Evolutionary conservation across 208 protist genomes (phyloP), one percentile per base, ranked within the genome.

Genomic region (Crithidia bombi): DNA sequence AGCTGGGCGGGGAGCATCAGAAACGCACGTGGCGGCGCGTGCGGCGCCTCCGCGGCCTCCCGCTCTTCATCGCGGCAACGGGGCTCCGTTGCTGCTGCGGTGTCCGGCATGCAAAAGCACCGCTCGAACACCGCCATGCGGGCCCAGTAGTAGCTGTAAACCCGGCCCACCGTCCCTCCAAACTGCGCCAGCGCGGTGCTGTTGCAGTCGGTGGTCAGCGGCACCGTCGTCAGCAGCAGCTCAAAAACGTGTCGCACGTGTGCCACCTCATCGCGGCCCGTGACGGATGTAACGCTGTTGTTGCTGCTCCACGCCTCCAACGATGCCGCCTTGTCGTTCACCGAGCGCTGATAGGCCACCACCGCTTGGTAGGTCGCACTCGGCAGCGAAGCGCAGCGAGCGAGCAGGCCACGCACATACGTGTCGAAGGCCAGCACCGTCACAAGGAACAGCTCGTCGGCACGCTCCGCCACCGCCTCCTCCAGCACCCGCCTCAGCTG

Each of bases 101-200:
- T 51, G 21, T 3, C 33, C 0, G 58, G 26, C 26, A 65, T 23
- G 50, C 59, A 56, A 43, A 55, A 49, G 55, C 41, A 47, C 5
- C 64, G 71, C 57, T 77, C 71, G 26, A 71, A 71, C 6, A 77
- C 28, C 7, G 52, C 26, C 71, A 77, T 77, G 38, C 71, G 71
- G 15, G 41, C 50, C 64, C 64, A 77, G 64, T 71, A 77, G 64
- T 67, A 77, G 36, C 56, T 21, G 54, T 62, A 21, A 0, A 67
- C 43, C 41, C 21, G 39, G 23, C 57, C 65, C 26, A 50, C 47
- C 6, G 36, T 56, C 26, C 36, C 41, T 3, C 44, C 44, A 43
- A 76, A 69, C 15, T 36, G 21, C 35, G 33, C 33, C 25, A 46
- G 43, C 58, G 39, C 58, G 30, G 23, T 44, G 19, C 58, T 52